Evolutionary conservation across 2,329 filamentous ascomycete species (phyloP), one percentile per base, ranked within the genome.

Genomic region (Paraconiothyrium sp.): DNA sequence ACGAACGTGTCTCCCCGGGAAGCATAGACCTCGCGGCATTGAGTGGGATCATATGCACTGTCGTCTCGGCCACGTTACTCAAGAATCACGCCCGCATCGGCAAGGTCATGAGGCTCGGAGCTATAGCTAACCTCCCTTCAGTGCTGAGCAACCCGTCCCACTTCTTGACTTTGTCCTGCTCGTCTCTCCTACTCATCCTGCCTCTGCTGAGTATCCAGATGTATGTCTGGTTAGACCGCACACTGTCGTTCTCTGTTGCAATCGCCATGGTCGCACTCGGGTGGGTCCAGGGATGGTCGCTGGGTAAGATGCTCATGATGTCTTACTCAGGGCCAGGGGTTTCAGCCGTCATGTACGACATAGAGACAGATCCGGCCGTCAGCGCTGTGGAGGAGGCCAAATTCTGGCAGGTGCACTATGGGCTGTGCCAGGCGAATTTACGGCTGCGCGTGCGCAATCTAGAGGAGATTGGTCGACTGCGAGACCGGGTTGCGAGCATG

Each of bases 371-470:
- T 71, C 88, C 91, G 1, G 86, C 86, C 58, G 89, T 98, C 30
- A 86, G 86, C 48, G 86, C 86, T 1, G 89, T 99, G 50, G 92
- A 97, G 60, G 94, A 97, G 73, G 94, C 94, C 1, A 90, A 93
- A 75, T 97, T 99, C 79, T 99, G 95, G 95, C 95, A 99, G 82
- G 95, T 97, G 14, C 95, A 99, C 79, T 97, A 98, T 76, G 94
- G 94, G 1, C 84, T 98, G 44, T 97, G 93, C 74, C 97, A 98
- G 91, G 95, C 95, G 9, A 97, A 96, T 75, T 78, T 99, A 67
- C 96, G 93, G 78, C 80, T 99, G 22, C 86, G 89, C 61, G 87
- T 97, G 30, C 76, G 81, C 64, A 90, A 89, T 4, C 72, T 80
- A 63, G 87, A 90, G 14, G 86, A 89, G 6, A 82, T 96, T 61